Conservation (phyloP, 768 basidiomycete genomes). For the Serendipita vermifera region DNA sequence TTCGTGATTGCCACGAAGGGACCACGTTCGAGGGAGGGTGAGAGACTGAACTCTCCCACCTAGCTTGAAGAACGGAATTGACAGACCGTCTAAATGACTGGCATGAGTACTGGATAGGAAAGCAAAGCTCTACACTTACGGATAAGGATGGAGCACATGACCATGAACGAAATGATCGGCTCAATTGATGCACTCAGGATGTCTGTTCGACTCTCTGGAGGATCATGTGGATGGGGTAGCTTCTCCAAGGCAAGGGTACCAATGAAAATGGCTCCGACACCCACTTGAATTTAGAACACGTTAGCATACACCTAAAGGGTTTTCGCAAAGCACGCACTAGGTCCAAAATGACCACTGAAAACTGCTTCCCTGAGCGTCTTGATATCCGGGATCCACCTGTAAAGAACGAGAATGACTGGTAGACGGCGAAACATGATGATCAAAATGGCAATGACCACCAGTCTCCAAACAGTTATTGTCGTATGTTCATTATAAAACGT, state of each 20-base stretch:
- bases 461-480: conserved; percentile 68
- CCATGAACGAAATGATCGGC: conserved; percentile 91
- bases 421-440: conserved; percentile 74
- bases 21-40: conserved; percentile 67
- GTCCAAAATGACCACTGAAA: conserved; percentile 93
- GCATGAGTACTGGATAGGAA: neutral
- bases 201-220: conserved; percentile 46
- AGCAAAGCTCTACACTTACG: conserved; percentile 35
- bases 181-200: conserved; percentile 65
- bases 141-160: conserved; percentile 75
- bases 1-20: conserved; percentile 40
- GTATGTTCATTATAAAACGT: conserved; percentile 53
- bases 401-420: conserved; percentile 70
- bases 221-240: conserved; percentile 40
- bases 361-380: conserved; percentile 88
- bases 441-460: conserved; percentile 69
- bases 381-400: conserved; percentile 90
- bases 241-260: conserved; percentile 61
- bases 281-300: conserved; percentile 44
- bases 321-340: conserved; percentile 34
- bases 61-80: conserved; percentile 89
- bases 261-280: conserved; percentile 93
- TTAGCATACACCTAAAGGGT: no score
- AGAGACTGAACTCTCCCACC: conserved; percentile 83
- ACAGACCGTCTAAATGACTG: conserved; percentile 49